Evolutionary conservation across 805 yeast species (phyloP), one percentile per base, ranked within the genome.

Genomic region (Deakozyma indianensis): DNA sequence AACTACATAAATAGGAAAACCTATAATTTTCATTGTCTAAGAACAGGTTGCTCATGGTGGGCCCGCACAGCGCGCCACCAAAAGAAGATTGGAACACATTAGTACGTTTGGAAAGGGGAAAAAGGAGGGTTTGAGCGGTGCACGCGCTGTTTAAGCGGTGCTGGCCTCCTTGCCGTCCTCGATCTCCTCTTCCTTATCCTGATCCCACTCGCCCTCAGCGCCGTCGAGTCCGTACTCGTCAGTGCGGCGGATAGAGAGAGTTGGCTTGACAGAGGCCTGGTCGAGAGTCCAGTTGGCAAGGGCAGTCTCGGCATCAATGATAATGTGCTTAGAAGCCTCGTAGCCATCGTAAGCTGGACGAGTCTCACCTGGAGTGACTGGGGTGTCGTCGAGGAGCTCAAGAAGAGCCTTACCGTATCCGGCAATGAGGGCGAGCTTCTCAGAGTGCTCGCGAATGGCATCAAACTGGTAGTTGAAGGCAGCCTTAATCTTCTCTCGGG

Each of bases 341-440:
- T 87, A 90, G 55, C 97, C 97, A 62, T 92, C 97, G 69, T 92
- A 90, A 50, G 95, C 90, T 43, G 95, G 90, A 74, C 97, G 86
- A 54, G 95, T 81, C 75, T 90, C 97, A 73, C 98, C 98, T 52
- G 98, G 98, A 55, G 96, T 90, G 53, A 92, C 96, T 52, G 97
- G 95, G 54, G 92, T 70, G 68, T 90, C 97, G 65, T 90, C 97
- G 64, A 90, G 77, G 62, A 90, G 78, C 74, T 92, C 97, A 62
- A 92, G 75, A 55, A 90, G 71, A 41, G 96, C 96, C 75, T 90
- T 90, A 71, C 97, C 97, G 75, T 92, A 92, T 62, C 96, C 96
- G 57, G 97, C 96, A 70, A 90, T 90, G 57, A 92, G 74, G 45
- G 97, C 97, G 56, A 84, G 75, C 73, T 92, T 92, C 75, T 92